Percentiles rank a stretch among this genome's conserved stretches.
These are phyloP conservation scores for Rhizophagus clarus DNA, from an alignment of 192 early-diverging fungal species.

Conservation along the genomic window DNA sequence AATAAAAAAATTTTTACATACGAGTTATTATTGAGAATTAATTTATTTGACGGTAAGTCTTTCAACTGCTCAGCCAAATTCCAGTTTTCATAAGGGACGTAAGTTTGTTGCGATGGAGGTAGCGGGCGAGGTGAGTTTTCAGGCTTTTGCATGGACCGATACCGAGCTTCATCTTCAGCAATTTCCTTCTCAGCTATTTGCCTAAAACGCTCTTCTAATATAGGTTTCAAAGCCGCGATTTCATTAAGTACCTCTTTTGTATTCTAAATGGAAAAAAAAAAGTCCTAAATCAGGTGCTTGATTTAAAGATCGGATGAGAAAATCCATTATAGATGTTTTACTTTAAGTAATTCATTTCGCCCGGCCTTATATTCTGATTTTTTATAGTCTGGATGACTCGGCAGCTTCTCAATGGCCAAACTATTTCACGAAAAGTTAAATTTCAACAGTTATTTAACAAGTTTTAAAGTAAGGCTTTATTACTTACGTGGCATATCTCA, in stretches of 20 bases:
- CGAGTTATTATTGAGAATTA: background rate
- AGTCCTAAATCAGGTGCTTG: background rate
- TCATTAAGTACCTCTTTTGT: constrained; percentile 12
- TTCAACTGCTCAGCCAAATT: constrained; percentile 5
- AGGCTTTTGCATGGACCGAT: background rate
- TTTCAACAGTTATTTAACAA: background rate
- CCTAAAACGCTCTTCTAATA: background rate
- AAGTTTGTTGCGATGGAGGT: background rate
- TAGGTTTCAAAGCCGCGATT: constrained; percentile 23
- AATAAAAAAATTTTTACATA: background rate
- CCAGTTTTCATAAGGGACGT: background rate
- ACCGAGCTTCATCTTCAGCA: background rate
- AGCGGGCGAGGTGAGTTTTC: background rate
- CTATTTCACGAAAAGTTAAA: background rate
- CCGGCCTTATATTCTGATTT: constrained; percentile 1
- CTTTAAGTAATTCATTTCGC: constrained; percentile 1
- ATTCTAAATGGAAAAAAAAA: constrained; percentile 3
- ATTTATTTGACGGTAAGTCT: background rate
- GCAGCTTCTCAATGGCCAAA: constrained; percentile 7
- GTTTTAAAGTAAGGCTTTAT: background rate
- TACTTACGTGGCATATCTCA: constrained; percentile 24
- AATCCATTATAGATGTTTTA: background rate
- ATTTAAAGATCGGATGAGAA: background rate
- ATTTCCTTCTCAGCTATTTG: background rate
- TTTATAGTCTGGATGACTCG: constrained; percentile 12